A percentile compares a stretch with the other conserved stretches of the same genome.
Conservation (phyloP, 495 filamentous ascomycete species). For the Annulohypoxylon moriforme region DNA sequence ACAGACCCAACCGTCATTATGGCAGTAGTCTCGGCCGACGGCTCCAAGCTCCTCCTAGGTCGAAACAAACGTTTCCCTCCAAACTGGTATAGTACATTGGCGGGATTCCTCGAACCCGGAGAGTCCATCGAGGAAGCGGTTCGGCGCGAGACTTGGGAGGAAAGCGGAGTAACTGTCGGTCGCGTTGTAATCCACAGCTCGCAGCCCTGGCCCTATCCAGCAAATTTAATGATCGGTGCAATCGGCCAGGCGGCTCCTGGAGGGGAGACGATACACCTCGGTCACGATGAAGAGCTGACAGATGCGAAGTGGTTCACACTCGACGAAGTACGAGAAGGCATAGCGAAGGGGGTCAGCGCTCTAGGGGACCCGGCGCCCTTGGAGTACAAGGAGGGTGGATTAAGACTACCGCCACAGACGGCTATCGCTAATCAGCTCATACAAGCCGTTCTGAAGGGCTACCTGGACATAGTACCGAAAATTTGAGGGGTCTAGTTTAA, state of each 20-base stretch:
- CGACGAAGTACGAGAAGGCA: slow-evolving; percentile 73
- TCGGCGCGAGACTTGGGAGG: slow-evolving; percentile 95
- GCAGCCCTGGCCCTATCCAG: slow-evolving; percentile 76
- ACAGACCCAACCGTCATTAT: slow-evolving; percentile 97
- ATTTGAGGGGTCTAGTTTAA: slow-evolving; percentile 45
- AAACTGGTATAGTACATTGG: slow-evolving; percentile 88
- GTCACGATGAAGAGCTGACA: slow-evolving; percentile 90
- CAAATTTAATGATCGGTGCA: slow-evolving; percentile 94
- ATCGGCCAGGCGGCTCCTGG: slow-evolving; percentile 84
- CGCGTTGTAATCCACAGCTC: slow-evolving; percentile 91
- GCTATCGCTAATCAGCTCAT: slow-evolving; percentile 84
- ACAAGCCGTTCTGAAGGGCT: slow-evolving; percentile 58
- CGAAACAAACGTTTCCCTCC: slow-evolving; percentile 85
- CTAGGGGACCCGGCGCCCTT: slow-evolving; percentile 70
- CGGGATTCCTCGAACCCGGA: slow-evolving; percentile 94
- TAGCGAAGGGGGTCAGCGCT: slow-evolving; percentile 69
- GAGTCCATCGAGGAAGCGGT: slow-evolving; percentile 97
- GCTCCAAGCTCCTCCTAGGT: slow-evolving; percentile 81
- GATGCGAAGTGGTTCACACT: slow-evolving; percentile 87
- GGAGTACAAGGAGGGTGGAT: slow-evolving; percentile 76
- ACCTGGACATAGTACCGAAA: slow-evolving; percentile 50
- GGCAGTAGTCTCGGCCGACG: slow-evolving; percentile 82
- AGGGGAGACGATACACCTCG: slow-evolving; percentile 82
- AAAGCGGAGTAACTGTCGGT: slow-evolving; percentile 84
- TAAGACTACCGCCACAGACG: slow-evolving; percentile 78